These are phyloP conservation scores for Suillus fuscotomentosus DNA, from an alignment of 768 basidiomycete species.

Conservation along the genomic window DNA sequence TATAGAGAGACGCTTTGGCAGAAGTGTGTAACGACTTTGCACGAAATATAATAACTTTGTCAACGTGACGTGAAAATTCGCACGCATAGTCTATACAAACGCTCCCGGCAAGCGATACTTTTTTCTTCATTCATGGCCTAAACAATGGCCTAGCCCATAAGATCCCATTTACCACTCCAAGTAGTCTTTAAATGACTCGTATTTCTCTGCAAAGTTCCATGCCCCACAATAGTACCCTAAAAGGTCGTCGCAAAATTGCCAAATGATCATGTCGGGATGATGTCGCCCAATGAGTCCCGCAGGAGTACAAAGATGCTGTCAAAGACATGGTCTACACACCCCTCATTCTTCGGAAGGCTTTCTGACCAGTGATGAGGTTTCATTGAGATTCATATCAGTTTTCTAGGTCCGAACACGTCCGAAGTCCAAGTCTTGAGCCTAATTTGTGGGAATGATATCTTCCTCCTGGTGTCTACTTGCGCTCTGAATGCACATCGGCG, in stretches of 20 bases:
- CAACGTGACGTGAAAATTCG: conserved; percentile 5
- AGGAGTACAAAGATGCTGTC: background rate
- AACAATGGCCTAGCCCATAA: background rate
- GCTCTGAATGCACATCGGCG: background rate
- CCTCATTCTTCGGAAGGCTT: background rate
- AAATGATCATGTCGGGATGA: background rate
- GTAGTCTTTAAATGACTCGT: background rate
- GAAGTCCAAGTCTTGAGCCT: background rate
- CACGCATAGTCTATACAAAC: background rate
- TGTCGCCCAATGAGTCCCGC: background rate
- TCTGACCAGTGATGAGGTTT: background rate
- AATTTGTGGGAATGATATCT: background rate
- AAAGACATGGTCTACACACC: background rate
- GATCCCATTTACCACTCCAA: background rate
- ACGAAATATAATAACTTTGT: conserved; percentile 14
- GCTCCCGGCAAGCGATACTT: background rate
- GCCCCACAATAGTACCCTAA: background rate
- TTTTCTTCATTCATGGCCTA: background rate
- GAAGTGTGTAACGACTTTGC: conserved; percentile 7
- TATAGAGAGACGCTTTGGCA: conserved; percentile 7
- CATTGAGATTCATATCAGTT: background rate
- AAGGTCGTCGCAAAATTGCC: background rate
- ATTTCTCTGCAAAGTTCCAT: background rate
- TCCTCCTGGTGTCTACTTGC: background rate
- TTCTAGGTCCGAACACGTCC: background rate